Percentiles rank a stretch among this genome's conserved stretches.
phyloP scores from a whole-genome alignment of 208 protist species.

The Trypanosoma cruzi region DNA sequence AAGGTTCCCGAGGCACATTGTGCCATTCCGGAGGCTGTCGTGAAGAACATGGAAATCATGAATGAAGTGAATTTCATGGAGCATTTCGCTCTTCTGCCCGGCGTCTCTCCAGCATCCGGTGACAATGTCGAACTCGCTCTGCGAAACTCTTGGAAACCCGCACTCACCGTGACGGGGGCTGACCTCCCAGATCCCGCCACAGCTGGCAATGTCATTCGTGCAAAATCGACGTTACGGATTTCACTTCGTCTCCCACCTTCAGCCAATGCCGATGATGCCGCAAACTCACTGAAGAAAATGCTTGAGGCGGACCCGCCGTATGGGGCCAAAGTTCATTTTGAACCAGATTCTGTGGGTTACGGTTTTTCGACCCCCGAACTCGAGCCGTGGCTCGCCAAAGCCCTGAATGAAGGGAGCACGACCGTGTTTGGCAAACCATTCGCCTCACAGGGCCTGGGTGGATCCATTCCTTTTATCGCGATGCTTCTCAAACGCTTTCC shows the following conservation, averaged over 20 bases:
- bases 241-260: constrained; percentile 93
- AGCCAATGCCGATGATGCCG: constrained; percentile 51
- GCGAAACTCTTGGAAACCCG: constrained; percentile 93
- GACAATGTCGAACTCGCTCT: constrained; percentile 84
- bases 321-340: constrained; percentile 88
- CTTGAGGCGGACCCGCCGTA: constrained; percentile 92
- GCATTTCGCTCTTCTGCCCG: constrained; percentile 48
- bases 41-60: constrained; percentile 55
- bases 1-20: constrained; percentile 76
- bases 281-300: constrained; percentile 60
- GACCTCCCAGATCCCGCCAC: constrained; percentile 80
- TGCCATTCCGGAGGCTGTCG: constrained; percentile 82
- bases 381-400: constrained; percentile 74
- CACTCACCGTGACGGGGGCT: constrained; percentile 88
- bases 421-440: constrained; percentile 78
- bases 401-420: constrained; percentile 77
- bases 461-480: constrained; percentile 95
- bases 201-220: constrained; percentile 95
- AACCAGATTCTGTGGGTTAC: constrained; percentile 39
- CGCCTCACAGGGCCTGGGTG: constrained; percentile 82
- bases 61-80: constrained; percentile 58
- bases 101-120: constrained; percentile 38
- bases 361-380: constrained; percentile 89
- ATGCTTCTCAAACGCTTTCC: constrained; percentile 91
- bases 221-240: constrained; percentile 89